Evolutionary conservation across 805 yeast species (phyloP).

Genomic region (Naumovozyma baii): DNA sequence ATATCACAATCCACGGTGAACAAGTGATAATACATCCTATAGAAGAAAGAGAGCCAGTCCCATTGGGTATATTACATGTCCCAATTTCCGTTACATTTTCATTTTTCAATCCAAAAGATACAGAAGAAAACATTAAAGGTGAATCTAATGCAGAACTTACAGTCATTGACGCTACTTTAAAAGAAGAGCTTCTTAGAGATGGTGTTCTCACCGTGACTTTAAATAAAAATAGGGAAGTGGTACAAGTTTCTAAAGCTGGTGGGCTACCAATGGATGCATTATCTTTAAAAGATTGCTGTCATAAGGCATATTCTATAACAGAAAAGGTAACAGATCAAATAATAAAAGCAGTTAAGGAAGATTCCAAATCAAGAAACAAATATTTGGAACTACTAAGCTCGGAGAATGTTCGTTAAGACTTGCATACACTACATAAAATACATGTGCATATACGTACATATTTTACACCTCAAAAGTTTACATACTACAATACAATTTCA

Average conservation of each 20-base stretch:
- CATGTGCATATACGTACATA: not conserved
- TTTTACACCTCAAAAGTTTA: not conserved
- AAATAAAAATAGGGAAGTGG: constrained; percentile 82
- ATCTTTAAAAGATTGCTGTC: constrained; percentile 56
- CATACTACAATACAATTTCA: not conserved
- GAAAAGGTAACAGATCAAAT: constrained; percentile 57
- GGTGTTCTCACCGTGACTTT: constrained; percentile 79
- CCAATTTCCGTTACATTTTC: constrained; percentile 86
- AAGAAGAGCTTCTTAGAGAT: constrained; percentile 67
- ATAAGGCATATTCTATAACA: constrained; percentile 55
- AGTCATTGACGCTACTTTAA: constrained; percentile 63
- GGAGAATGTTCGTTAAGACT: constrained; percentile 26
- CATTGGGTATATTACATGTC: constrained; percentile 73
- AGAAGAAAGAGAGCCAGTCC: constrained; percentile 79
- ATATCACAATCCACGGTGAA: constrained; percentile 61
- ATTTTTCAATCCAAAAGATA: constrained; percentile 61
- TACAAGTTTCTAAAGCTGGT: constrained; percentile 85
- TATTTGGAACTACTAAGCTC: constrained; percentile 26
- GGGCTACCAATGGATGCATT: constrained; percentile 75
- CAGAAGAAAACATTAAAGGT: constrained; percentile 64
- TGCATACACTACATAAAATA: not conserved
- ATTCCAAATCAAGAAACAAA: constrained; percentile 40
- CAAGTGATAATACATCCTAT: constrained; percentile 57
- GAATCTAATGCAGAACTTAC: constrained; percentile 49
- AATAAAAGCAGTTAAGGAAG: constrained; percentile 43